phyloP scores from a whole-genome alignment of 176 grass and related monocot species.

The Rhipidocladum racemiflorum region DNA sequence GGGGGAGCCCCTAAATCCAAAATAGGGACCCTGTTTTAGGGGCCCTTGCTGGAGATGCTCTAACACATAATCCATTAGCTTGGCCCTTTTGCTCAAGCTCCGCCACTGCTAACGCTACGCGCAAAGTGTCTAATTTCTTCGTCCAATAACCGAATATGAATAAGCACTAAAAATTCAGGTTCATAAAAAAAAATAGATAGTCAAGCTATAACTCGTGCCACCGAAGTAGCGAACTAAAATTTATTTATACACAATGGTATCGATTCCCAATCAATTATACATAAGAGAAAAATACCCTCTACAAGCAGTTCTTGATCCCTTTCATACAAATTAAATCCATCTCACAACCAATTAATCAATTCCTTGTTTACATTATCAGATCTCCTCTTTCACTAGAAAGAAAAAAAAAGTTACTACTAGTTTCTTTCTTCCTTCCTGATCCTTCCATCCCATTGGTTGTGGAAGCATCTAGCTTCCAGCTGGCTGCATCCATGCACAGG shows the following conservation, averaged over 20 bases:
- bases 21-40: too few relatives aligned
- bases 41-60: too few relatives aligned
- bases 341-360: neutral
- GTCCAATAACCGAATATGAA: too few relatives aligned
- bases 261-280: conserved; percentile 4
- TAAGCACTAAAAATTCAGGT: too few relatives aligned
- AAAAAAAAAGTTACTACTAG: neutral
- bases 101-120: too few relatives aligned
- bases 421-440: neutral
- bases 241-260: neutral
- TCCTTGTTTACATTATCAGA: neutral
- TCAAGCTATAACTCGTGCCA: too few relatives aligned
- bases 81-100: too few relatives aligned
- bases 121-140: too few relatives aligned
- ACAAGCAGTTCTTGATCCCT: neutral
- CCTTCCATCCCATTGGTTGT: neutral
- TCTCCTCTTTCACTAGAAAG: conserved; percentile 7
- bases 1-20: too few relatives aligned
- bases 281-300: neutral
- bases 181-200: too few relatives aligned
- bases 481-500: neutral
- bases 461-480: neutral
- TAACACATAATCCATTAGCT: too few relatives aligned
- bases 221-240: neutral
- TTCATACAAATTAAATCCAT: neutral